Evolutionary conservation across 495 filamentous ascomycete species (phyloP).

Genomic region (Neurospora discreta): DNA sequence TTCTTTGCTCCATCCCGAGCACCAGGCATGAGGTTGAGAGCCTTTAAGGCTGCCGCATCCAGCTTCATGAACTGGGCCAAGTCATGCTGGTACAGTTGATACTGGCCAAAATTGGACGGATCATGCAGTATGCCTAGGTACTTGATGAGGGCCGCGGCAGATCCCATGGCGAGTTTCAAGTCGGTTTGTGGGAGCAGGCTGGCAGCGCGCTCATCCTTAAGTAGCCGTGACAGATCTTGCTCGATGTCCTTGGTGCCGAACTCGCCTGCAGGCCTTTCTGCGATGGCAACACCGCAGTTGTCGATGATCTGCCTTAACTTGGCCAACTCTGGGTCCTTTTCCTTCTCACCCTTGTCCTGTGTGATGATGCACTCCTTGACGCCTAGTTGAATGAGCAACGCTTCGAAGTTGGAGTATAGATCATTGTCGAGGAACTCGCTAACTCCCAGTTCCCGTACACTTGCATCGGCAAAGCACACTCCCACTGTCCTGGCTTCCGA

Average conservation of each 20-base stretch:
- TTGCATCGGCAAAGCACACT: conserved; percentile 97
- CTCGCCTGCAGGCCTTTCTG: conserved; percentile 62
- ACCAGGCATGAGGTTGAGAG: conserved; percentile 94
- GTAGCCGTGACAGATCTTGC: conserved; percentile 76
- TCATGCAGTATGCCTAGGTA: conserved; percentile 90
- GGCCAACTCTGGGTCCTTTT: conserved; percentile 77
- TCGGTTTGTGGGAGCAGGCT: conserved; percentile 81
- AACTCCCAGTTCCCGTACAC: conserved; percentile 87
- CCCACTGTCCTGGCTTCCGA: conserved; percentile 78
- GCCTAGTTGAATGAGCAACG: conserved; percentile 87
- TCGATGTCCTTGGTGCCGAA: conserved; percentile 92
- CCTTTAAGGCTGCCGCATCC: conserved; percentile 86
- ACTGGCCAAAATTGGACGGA: conserved; percentile 89
- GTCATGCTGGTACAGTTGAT: conserved; percentile 94
- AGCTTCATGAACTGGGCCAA: conserved; percentile 97
- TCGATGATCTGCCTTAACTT: conserved; percentile 85
- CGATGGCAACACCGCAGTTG: conserved; percentile 79
- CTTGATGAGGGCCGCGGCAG: conserved; percentile 86
- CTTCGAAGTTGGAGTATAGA: conserved; percentile 95
- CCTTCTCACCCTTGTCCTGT: conserved; percentile 51
- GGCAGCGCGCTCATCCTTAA: conserved; percentile 73
- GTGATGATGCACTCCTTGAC: conserved; percentile 88
- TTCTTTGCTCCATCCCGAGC: conserved; percentile 87
- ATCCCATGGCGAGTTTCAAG: conserved; percentile 92
- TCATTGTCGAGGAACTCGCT: conserved; percentile 98